phyloP scores from a whole-genome alignment of 2,329 filamentous ascomycete species.

The Clonostachys chloroleuca region DNA sequence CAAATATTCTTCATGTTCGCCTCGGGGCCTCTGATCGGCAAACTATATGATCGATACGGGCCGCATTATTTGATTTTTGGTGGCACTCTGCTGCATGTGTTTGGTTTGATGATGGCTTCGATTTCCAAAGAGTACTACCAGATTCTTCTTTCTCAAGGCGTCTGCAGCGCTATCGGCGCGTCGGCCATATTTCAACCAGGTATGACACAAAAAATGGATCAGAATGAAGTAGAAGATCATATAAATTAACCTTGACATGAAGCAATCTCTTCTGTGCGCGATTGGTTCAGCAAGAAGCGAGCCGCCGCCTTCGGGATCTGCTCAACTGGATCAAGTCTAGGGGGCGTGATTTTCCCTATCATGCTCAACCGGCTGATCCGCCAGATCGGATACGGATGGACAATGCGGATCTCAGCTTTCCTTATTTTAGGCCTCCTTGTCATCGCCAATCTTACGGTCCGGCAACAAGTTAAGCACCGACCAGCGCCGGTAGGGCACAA shows the following conservation, averaged over 20 bases:
- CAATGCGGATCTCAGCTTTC: not conserved
- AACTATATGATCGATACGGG: conserved; percentile 34
- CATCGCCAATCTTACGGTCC: not conserved
- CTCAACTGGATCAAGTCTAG: conserved; percentile 51
- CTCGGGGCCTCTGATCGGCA: too few relatives aligned
- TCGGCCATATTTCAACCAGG: conserved; percentile 16
- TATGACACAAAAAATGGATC: not conserved
- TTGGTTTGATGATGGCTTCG: conserved; percentile 55
- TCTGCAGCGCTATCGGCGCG: conserved; percentile 20
- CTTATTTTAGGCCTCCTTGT: not conserved
- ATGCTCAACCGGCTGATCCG: conserved; percentile 14
- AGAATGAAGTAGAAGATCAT: not conserved
- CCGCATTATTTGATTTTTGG: conserved; percentile 3
- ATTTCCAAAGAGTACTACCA: conserved; percentile 29
- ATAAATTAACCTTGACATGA: too few relatives aligned
- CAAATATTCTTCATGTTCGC: conserved; percentile 51
- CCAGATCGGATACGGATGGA: conserved; percentile 29
- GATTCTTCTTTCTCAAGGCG: conserved; percentile 23
- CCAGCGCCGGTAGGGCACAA: too few relatives aligned
- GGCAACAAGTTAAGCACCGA: too few relatives aligned
- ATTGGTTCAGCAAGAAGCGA: conserved; percentile 16
- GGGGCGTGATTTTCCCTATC: conserved; percentile 40
- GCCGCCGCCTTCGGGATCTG: conserved; percentile 17
- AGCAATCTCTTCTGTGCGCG: conserved; percentile 12
- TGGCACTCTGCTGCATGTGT: conserved; percentile 39